These are phyloP conservation scores for Solanum arcanum DNA, from an alignment of 257 asterid genomes.

Conservation along the genomic window DNA sequence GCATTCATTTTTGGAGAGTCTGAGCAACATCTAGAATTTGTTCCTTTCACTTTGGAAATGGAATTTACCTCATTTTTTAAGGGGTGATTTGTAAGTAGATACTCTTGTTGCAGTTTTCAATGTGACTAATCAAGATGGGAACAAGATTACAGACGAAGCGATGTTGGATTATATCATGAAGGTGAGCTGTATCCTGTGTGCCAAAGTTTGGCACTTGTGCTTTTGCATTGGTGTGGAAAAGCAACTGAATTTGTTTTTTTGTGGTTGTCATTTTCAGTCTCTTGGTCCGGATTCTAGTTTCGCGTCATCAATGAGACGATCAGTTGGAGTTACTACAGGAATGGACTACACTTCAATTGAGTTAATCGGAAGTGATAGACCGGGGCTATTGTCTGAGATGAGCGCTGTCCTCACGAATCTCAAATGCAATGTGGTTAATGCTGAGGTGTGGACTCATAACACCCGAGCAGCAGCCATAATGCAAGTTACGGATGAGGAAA, in stretches of 20 bases:
- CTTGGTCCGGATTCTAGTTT: conserved; percentile 17
- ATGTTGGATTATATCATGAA: conserved; percentile 7
- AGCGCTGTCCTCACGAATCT: conserved; percentile 68
- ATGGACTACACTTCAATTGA: conserved; percentile 62
- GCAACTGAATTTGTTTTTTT: background rate
- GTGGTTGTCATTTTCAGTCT: background rate
- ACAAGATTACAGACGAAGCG: conserved; percentile 10
- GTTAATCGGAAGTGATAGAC: conserved; percentile 68
- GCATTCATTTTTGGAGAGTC: background rate
- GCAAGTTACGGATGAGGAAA: conserved; percentile 56
- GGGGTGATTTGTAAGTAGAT: background rate
- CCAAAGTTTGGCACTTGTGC: background rate
- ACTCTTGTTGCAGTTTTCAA: conserved; percentile 10
- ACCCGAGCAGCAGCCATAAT: conserved; percentile 72
- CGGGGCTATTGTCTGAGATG: conserved; percentile 77
- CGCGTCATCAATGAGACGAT: conserved; percentile 36
- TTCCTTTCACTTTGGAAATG: background rate
- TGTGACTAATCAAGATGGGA: conserved; percentile 20
- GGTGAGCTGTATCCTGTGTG: conserved; percentile 1
- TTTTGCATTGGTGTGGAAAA: background rate
- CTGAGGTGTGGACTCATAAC: conserved; percentile 87
- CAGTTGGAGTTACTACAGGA: conserved; percentile 47
- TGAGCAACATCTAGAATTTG: background rate
- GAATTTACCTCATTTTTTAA: background rate
- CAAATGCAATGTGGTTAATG: conserved; percentile 67